Conservation (phyloP, 805 yeast species). For the Nakazawaea anatomiae region DNA sequence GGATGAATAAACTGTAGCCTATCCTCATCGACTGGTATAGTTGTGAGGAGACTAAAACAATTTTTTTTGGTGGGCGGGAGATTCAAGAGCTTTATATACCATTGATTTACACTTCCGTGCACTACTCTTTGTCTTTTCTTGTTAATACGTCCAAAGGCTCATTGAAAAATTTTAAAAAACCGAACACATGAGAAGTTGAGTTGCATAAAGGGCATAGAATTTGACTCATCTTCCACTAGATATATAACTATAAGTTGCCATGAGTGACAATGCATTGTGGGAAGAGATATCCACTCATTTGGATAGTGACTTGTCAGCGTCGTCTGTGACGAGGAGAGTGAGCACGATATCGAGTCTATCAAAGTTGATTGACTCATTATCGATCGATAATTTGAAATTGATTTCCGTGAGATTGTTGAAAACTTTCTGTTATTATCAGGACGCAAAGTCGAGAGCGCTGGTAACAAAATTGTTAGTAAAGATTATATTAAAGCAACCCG, state of each 20-base stretch:
- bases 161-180: constrained; percentile 1
- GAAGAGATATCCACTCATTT: neutral
- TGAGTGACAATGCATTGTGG: constrained; percentile 2
- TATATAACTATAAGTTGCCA: neutral
- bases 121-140: neutral
- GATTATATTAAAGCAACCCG: constrained; percentile 26
- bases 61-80: neutral
- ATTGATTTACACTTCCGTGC: no score
- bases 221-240: no score
- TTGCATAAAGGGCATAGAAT: no score
- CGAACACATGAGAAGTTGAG: neutral
- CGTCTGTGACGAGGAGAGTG: constrained; percentile 2
- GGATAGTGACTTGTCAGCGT: neutral
- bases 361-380: neutral
- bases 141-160: neutral
- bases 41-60: constrained; percentile 21
- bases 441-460: constrained; percentile 38
- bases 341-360: neutral
- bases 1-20: constrained; percentile 25
- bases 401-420: constrained; percentile 33
- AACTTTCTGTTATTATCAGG: constrained; percentile 47
- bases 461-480: constrained; percentile 33
- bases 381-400: constrained; percentile 19
- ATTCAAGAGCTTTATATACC: no score
- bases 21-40: constrained; percentile 35